A percentile compares a stretch with the other conserved stretches of the same genome.
These are phyloP conservation scores for Penicillium waksmanii DNA, from an alignment of 495 filamentous ascomycete genomes.

Conservation along the genomic window DNA sequence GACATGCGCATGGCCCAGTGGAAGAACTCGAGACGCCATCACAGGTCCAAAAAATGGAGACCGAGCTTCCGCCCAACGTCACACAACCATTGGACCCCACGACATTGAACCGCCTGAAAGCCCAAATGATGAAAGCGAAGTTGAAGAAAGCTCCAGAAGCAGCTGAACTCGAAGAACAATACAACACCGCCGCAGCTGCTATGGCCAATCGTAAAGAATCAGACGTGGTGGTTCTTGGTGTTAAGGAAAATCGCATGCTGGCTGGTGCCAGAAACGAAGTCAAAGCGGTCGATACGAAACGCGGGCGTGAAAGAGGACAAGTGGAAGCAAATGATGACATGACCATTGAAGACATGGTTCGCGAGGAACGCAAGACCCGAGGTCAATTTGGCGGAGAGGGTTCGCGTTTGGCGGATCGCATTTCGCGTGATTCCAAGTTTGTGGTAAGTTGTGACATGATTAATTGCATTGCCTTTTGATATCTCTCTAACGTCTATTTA, in stretches of 20 bases:
- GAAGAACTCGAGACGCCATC: conserved; percentile 49
- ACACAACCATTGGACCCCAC: conserved; percentile 69
- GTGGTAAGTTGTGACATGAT: conserved; percentile 50
- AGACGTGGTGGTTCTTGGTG: conserved; percentile 77
- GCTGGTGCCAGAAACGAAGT: conserved; percentile 75
- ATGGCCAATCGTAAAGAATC: conserved; percentile 62
- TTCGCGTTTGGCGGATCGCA: conserved; percentile 80
- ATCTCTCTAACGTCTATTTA: conserved; percentile 39
- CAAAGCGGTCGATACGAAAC: conserved; percentile 71
- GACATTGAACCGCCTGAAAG: conserved; percentile 84
- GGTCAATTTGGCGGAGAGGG: conserved; percentile 82
- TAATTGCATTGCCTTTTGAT: neutral
- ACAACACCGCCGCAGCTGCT: conserved; percentile 68
- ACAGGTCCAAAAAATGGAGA: conserved; percentile 49
- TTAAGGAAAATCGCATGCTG: conserved; percentile 87
- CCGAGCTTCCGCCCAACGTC: conserved; percentile 39
- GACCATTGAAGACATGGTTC: conserved; percentile 93
- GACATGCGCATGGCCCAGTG: conserved; percentile 38
- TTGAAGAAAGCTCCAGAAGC: conserved; percentile 73
- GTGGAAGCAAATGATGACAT: conserved; percentile 94
- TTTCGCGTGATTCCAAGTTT: conserved; percentile 90
- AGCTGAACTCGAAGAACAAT: conserved; percentile 79
- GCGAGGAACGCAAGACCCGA: conserved; percentile 83
- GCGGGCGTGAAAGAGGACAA: conserved; percentile 76
- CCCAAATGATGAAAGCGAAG: conserved; percentile 93